Base-by-base conservation (phyloP, 257 asterid genomes). In the Solanum lycopersicoides region DNA sequence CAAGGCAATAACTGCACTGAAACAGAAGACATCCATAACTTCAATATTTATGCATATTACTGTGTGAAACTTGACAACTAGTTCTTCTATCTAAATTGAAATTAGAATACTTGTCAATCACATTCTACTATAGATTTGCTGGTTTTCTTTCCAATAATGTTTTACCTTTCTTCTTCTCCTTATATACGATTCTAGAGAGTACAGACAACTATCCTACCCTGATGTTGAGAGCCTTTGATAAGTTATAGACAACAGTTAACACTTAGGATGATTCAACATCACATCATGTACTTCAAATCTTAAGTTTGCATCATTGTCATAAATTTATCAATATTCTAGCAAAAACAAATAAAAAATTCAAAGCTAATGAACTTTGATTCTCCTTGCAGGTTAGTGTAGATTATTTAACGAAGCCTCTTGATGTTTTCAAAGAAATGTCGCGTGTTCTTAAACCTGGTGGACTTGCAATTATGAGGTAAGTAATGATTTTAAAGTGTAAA, bases 371-470 rank as follows among this genome's bases (percentile, higher is more conserved):
- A 13, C 83, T 73, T 50, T 34, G 37, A 20, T 63, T 53, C 88
- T 88, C 90, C 88, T 86, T 90, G 89, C 94, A 96, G 99, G 98
- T 96, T 65, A 96, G 99, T 77, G 98, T 96, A n/a, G 99, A 96
- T 89, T 96, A 96, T 91, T 89, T 97, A 82, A 90, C 95, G 9
- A 97, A 97, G 91, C 99, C 98, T 87, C 44, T 95, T n/a, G 97
- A 93, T 37, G 91, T 97, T 77, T 94, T 97, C 94, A 97, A 93
- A 91, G 98, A 97, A 93, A 94, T 95, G 98, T 88, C 89, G 28
- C 92, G 98, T 87, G 83, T 97, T 87, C 98, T 97, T 83, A 97
- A 97, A 82, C 98, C 98, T n/a, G 96, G 98, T 35, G 98, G 99
- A 85, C 95, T 94, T 88, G 98, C 98, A 82, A 84, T 95, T 86